A percentile compares a stretch with the other conserved stretches of the same genome.
phyloP scores from a whole-genome alignment of 345 rosid genomes.

The Eucalyptus tenuipes region DNA sequence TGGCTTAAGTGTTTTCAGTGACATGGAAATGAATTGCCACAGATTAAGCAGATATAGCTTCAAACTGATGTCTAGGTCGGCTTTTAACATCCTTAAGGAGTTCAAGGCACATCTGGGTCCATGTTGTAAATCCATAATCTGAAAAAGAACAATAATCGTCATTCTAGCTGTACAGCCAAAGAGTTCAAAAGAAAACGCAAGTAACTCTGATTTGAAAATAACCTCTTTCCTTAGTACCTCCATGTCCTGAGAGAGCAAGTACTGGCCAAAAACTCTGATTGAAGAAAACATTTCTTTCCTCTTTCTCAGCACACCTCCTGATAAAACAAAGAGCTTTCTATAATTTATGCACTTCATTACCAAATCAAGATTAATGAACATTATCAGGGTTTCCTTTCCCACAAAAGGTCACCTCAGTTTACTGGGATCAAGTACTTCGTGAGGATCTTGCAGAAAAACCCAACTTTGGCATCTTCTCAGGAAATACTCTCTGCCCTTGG shows the following conservation, averaged over 20 bases:
- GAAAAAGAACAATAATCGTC: not conserved
- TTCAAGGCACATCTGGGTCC: not conserved
- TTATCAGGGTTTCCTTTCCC: not conserved
- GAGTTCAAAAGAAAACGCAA: not conserved
- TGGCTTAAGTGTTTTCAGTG: not conserved
- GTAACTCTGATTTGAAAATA: not conserved
- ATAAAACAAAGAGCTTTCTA: not conserved
- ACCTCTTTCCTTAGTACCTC: not conserved
- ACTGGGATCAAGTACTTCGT: not conserved
- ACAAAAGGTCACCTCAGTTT: not conserved
- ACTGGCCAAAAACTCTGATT: not conserved
- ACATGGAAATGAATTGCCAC: not conserved
- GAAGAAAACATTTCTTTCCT: not conserved
- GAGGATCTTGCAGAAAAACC: not conserved
- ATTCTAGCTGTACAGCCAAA: not conserved
- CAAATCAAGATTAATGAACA: not conserved
- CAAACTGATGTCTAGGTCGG: not conserved
- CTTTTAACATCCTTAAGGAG: not conserved
- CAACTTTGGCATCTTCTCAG: not conserved
- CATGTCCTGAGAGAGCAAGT: not conserved
- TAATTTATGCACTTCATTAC: not conserved
- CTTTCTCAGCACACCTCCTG: not conserved
- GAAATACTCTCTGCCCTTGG: not conserved
- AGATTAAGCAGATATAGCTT: not conserved
- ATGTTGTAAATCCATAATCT: not conserved